These are phyloP conservation scores for Emmonsia crescens DNA, from an alignment of 2,329 filamentous ascomycete species.

Conservation along the genomic window DNA sequence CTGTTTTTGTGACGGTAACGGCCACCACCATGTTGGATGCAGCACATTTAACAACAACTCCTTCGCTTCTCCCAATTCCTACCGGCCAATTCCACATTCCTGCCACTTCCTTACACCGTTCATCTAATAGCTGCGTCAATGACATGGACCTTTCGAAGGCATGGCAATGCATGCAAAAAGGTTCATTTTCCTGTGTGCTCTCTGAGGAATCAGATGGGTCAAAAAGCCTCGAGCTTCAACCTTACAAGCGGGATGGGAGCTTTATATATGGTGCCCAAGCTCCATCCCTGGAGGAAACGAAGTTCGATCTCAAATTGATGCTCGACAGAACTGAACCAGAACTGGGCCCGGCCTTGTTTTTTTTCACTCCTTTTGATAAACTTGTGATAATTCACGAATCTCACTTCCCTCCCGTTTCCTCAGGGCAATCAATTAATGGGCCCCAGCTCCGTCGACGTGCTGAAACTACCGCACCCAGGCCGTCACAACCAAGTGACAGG, in stretches of 20 bases:
- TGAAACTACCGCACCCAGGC: constrained; percentile 23
- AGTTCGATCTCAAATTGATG: constrained; percentile 44
- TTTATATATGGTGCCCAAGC: constrained; percentile 53
- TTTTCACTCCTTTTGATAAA: constrained; percentile 53
- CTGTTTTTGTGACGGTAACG: constrained; percentile 38
- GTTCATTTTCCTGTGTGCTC: constrained; percentile 8
- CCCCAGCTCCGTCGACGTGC: constrained; percentile 14
- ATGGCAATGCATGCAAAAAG: constrained; percentile 41
- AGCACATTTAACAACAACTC: constrained; percentile 37
- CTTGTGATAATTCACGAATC: constrained; percentile 43
- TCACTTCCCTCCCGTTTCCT: constrained; percentile 18
- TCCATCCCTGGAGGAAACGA: constrained; percentile 36
- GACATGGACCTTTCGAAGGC: constrained; percentile 35
- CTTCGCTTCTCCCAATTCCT: constrained; percentile 36
- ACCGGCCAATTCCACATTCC: constrained; percentile 42
- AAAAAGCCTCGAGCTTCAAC: constrained; percentile 28
- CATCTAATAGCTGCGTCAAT: constrained; percentile 40
- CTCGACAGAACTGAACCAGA: constrained; percentile 45
- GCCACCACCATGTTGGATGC: constrained; percentile 41
- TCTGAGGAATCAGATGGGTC: constrained; percentile 18
- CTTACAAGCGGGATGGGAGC: constrained; percentile 26
- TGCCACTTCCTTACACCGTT: constrained; percentile 35
- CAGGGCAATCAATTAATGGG: constrained; percentile 12
- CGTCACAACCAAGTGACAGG: constrained; percentile 44
- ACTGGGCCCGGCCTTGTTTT: constrained; percentile 54